Conservation (phyloP, 257 asterid species). For the Solanum peruvianum region DNA sequence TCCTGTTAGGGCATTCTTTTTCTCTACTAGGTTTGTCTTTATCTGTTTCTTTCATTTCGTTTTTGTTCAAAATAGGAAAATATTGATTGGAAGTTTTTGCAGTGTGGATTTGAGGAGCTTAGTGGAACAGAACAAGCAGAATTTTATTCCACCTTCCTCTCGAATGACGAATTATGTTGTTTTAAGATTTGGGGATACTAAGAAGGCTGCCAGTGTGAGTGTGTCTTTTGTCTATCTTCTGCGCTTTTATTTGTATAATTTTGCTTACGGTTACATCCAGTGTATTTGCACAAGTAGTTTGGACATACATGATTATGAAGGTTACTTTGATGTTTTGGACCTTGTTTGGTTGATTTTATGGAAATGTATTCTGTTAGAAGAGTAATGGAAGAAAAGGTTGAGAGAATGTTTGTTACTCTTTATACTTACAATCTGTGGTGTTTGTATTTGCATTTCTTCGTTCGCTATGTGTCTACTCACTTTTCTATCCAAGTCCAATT, state of each 20-base stretch:
- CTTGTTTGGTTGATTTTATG: neutral
- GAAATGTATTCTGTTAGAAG: neutral
- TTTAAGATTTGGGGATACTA: slow-evolving; percentile 55
- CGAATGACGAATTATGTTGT: slow-evolving; percentile 94
- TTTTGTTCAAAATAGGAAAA: neutral
- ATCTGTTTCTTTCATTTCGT: neutral
- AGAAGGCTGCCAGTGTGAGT: slow-evolving; percentile 50
- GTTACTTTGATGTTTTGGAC: neutral
- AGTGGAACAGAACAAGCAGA: slow-evolving; percentile 75
- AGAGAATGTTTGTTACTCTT: neutral
- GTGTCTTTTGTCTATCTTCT: neutral
- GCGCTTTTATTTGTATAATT: neutral
- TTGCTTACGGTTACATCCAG: neutral
- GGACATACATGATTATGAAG: neutral
- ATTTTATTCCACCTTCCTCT: slow-evolving; percentile 65
- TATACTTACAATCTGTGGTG: neutral
- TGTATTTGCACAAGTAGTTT: neutral
- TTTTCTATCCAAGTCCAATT: neutral
- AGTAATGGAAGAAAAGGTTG: neutral
- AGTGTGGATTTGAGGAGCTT: slow-evolving; percentile 88
- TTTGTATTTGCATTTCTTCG: neutral
- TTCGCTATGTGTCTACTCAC: neutral
- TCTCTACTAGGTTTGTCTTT: slow-evolving; percentile 65
- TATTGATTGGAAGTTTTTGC: slow-evolving; percentile 3
- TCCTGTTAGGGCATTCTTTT: slow-evolving; percentile 86